Conservation (phyloP, 371 early-diverging fungal genomes). For the Mucor saturninus region DNA sequence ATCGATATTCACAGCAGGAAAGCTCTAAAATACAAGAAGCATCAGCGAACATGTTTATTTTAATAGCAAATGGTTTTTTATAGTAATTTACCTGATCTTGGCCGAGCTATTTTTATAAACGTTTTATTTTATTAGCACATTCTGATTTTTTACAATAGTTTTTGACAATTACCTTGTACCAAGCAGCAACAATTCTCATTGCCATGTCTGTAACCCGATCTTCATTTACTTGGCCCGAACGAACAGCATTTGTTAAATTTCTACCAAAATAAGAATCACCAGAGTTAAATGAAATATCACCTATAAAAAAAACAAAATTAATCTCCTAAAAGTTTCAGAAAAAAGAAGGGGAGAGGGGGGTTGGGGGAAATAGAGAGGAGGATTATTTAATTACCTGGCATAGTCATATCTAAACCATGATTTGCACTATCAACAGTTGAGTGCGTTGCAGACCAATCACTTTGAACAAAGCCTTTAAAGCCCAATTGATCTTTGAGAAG, state of each 20-base stretch:
- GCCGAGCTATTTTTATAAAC: constrained; percentile 10
- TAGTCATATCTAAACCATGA: constrained; percentile 62
- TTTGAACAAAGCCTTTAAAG: constrained; percentile 49
- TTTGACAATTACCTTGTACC: constrained; percentile 43
- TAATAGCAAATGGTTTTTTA: neutral
- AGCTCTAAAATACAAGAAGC: constrained; percentile 24
- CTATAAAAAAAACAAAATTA: constrained; percentile 9
- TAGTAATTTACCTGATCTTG: constrained; percentile 26
- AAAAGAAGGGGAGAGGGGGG: too few relatives aligned
- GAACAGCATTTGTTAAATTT: constrained; percentile 43
- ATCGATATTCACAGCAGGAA: constrained; percentile 45
- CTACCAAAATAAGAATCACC: constrained; percentile 42
- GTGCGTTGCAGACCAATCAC: constrained; percentile 48
- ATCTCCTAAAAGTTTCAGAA: too few relatives aligned
- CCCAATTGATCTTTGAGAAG: constrained; percentile 54
- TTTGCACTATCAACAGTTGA: constrained; percentile 44
- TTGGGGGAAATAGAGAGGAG: neutral
- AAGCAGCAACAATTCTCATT: constrained; percentile 58
- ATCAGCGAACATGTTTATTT: neutral
- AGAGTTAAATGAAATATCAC: constrained; percentile 42
- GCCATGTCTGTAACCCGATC: constrained; percentile 61
- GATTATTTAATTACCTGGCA: constrained; percentile 49
- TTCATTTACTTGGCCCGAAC: constrained; percentile 33
- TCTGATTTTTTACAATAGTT: neutral
- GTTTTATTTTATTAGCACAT: neutral